A percentile compares a stretch with the other conserved stretches of the same genome.
phyloP scores from a whole-genome alignment of 768 basidiomycete genomes.

The Phallus indusiatus region DNA sequence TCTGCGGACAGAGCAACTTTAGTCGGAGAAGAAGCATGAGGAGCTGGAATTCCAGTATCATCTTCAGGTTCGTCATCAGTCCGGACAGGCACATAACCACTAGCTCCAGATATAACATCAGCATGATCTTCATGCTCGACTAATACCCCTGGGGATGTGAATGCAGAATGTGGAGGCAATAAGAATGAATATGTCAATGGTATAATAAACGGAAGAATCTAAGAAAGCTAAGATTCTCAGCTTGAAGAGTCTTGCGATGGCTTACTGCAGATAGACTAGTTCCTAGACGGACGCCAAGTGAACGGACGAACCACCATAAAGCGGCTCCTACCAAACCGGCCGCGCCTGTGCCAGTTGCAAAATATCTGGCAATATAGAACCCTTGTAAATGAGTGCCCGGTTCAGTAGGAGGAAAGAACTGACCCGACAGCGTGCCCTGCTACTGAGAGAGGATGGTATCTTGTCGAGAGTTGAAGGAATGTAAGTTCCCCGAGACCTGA shows the following conservation, averaged over 20 bases:
- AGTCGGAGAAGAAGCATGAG: constrained; percentile 23
- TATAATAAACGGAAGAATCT: constrained; percentile 79
- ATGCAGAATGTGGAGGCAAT: constrained; percentile 52
- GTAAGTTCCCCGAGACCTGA: constrained; percentile 89
- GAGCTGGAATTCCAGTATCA: constrained; percentile 9
- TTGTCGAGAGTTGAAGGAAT: constrained; percentile 87
- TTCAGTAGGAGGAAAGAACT: constrained; percentile 11
- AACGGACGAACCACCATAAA: constrained; percentile 89
- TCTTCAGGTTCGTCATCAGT: constrained; percentile 17
- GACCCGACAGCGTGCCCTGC: constrained; percentile 78
- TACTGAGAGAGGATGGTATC: constrained; percentile 57
- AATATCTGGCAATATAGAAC: constrained; percentile 51
- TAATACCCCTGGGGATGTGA: constrained; percentile 33
- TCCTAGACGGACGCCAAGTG: constrained; percentile 73
- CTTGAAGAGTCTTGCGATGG: constrained; percentile 5
- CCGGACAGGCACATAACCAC: constrained; percentile 29
- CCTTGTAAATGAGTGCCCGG: background rate
- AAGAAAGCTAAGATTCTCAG: constrained; percentile 2
- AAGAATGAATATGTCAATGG: constrained; percentile 70
- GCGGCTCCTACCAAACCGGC: constrained; percentile 90
- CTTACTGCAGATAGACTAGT: constrained; percentile 77
- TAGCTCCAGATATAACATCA: constrained; percentile 12
- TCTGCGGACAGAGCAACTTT: constrained; percentile 44
- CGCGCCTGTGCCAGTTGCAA: constrained; percentile 89
- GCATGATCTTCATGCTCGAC: constrained; percentile 29